Percentiles rank a stretch among this genome's conserved stretches.
phyloP scores from a whole-genome alignment of 2,329 filamentous ascomycete species.

The Xylaria sp. region DNA sequence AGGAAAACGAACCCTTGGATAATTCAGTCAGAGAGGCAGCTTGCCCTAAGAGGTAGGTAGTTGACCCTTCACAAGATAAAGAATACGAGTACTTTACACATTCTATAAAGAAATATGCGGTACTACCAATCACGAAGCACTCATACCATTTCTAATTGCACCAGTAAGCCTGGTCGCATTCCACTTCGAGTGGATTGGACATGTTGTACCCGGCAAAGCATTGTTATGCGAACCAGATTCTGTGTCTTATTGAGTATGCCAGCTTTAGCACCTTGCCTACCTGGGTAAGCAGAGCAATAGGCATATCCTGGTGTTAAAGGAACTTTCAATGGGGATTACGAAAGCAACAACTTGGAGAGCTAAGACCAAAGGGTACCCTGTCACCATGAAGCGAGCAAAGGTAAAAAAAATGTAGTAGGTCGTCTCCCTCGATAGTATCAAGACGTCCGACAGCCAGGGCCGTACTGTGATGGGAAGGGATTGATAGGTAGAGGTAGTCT shows the following conservation, averaged over 20 bases:
- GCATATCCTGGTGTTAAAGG: not conserved
- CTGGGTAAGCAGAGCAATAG: no score
- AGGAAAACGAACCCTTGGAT: not conserved
- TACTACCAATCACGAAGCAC: not conserved
- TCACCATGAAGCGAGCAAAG: not conserved
- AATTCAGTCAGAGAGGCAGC: not conserved
- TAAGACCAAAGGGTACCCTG: not conserved
- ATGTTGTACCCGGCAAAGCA: constrained; percentile 16
- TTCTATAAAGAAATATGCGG: not conserved
- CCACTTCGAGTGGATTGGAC: constrained; percentile 9
- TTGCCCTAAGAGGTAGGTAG: not conserved
- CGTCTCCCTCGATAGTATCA: not conserved
- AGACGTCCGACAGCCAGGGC: not conserved
- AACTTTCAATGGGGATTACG: not conserved
- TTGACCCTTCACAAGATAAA: not conserved
- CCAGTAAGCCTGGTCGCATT: constrained; percentile 7
- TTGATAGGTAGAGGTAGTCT: not conserved
- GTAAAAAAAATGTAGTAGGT: not conserved
- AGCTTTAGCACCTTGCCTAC: no score
- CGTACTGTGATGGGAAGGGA: not conserved
- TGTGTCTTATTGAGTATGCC: constrained; percentile 14
- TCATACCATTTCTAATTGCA: not conserved
- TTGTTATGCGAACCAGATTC: constrained; percentile 18
- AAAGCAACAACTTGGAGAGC: not conserved
- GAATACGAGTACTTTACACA: not conserved